Evolutionary conservation across 257 asterid species (phyloP), one percentile per base, ranked within the genome.

Genomic region (Nicotiana otophora): DNA sequence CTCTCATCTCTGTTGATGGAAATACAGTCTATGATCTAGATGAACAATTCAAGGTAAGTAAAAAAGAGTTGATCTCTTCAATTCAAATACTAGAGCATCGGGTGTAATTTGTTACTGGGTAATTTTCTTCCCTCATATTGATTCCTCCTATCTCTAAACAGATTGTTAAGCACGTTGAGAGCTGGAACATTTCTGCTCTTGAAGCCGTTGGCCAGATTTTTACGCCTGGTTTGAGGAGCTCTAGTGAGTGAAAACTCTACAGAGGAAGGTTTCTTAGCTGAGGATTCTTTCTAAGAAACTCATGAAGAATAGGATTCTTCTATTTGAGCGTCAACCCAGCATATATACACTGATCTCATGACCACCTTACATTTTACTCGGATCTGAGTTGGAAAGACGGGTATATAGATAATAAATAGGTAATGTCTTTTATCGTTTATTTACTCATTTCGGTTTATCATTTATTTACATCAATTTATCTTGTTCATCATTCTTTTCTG

Each of bases 191-290:
- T 51, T 92, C 96, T 77, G 97, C 97, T 66, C 58, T 93, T 77
- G 95, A 92, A 88, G 98, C 98, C 19, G 74, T 94, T 81, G 83
- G 89, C 83, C 98, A 92, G 90, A 87, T 94, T 77, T 90, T 94
- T 82, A 88, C 92, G 70, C 96, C 94, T 15, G 84, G 90, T 74
- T 89, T 81, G 82, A 81, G 77, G 84, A 87, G 85, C 77, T 70
- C 86, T 23, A 82, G 34, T 53, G 61, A 57, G 58, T 91, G 89
- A 75, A 74, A 88, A 31, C 2, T 65, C 28, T 30, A 9, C 31
- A 51, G 64, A 28, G 16, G n/a, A 67, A 65, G 5, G 48, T 51
- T 16, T 57, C 65, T 46, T 10, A 26, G 30, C 34, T 19, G 23
- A 65, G 10, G 17, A 14, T 23, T 42, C 20, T 74, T 48, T 48